Conservation (phyloP, 371 early-diverging fungal species). For the Mucor saturninus region DNA sequence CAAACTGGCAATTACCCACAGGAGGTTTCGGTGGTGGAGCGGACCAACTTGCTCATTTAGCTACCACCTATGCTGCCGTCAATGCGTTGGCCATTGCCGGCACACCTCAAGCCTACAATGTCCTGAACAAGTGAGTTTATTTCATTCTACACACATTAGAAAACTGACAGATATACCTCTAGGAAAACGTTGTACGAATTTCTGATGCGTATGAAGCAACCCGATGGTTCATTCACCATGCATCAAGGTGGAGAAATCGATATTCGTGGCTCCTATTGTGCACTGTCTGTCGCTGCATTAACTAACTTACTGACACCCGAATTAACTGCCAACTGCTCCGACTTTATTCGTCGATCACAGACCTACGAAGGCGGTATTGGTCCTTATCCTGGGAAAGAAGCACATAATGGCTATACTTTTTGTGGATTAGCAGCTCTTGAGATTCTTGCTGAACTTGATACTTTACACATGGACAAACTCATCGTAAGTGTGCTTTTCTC, state of each 20-base stretch:
- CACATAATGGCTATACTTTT: conserved; percentile 97
- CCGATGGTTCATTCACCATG: conserved; percentile 92
- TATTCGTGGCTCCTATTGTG: conserved; percentile 93
- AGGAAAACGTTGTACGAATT: conserved; percentile 73
- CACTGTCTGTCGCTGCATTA: conserved; percentile 78
- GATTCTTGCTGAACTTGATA: conserved; percentile 68
- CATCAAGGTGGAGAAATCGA: conserved; percentile 94
- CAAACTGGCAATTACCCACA: conserved; percentile 65
- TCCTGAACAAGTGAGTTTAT: conserved; percentile 59
- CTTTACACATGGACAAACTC: conserved; percentile 66
- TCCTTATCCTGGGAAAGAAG: conserved; percentile 87
- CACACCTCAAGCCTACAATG: conserved; percentile 70
- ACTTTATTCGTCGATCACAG: conserved; percentile 79
- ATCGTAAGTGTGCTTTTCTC: conserved; percentile 29
- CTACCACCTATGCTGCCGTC: conserved; percentile 87
- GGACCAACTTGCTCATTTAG: conserved; percentile 81
- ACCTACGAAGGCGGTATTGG: conserved; percentile 97
- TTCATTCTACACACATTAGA: not conserved
- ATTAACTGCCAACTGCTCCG: conserved; percentile 68
- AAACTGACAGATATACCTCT: not conserved
- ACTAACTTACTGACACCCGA: conserved; percentile 82
- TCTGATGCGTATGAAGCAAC: conserved; percentile 82
- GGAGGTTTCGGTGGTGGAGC: conserved; percentile 93
- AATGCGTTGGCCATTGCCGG: conserved; percentile 77
- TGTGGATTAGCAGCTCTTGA: conserved; percentile 93